Conservation (phyloP, 1,139 yeast species). For the Meyerozyma carpophila region DNA sequence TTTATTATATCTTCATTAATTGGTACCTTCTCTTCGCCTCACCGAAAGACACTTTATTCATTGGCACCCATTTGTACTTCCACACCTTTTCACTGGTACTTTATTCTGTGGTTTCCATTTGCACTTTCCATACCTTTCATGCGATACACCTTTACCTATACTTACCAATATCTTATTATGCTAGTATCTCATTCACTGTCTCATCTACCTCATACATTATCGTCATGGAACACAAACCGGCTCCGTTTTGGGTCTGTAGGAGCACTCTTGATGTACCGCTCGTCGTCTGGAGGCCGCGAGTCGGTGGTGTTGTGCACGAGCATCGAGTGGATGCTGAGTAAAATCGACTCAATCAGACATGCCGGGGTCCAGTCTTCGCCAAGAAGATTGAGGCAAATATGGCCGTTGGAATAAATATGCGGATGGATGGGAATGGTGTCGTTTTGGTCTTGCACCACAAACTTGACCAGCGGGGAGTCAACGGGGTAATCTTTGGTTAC, state of each 20-base stretch:
- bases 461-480: constrained; percentile 57
- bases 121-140: too few relatives aligned
- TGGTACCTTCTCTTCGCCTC: too few relatives aligned
- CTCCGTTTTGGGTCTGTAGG: constrained; percentile 53
- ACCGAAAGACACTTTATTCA: too few relatives aligned
- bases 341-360: constrained; percentile 48
- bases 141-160: too few relatives aligned
- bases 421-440: constrained; percentile 58
- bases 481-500: constrained; percentile 55
- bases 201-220: constrained; percentile 20
- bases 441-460: constrained; percentile 21
- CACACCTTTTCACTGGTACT: too few relatives aligned
- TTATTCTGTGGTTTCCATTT: too few relatives aligned
- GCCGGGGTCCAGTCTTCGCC: constrained; percentile 76
- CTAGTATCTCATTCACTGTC: too few relatives aligned
- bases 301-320: constrained; percentile 41
- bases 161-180: too few relatives aligned
- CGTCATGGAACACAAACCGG: constrained; percentile 53
- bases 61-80: too few relatives aligned
- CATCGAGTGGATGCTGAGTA: constrained; percentile 64
- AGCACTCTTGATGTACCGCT: constrained; percentile 42
- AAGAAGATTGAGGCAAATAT: constrained; percentile 58
- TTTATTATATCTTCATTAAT: too few relatives aligned
- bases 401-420: constrained; percentile 70
- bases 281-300: constrained; percentile 55